A percentile compares a stretch with the other conserved stretches of the same genome.
phyloP scores from a whole-genome alignment of 192 early-diverging fungal genomes.

The Coemansia interrupta region DNA sequence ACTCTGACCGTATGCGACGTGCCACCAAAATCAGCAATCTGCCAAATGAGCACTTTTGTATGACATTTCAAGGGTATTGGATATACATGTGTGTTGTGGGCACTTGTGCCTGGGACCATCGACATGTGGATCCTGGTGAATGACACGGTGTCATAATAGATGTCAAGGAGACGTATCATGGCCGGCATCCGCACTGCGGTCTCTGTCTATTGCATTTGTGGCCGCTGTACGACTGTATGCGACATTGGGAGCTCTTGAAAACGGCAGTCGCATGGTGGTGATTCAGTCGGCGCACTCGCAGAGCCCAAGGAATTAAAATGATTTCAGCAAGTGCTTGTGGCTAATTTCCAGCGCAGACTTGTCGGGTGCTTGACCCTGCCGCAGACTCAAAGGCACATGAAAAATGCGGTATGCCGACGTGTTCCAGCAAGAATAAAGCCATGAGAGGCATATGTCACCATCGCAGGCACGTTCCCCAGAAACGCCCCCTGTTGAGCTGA shows the following conservation, averaged over 20 bases:
- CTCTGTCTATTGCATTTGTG: constrained; percentile 65
- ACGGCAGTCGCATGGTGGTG: constrained; percentile 46
- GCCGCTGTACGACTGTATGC: constrained; percentile 59
- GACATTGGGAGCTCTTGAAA: constrained; percentile 21
- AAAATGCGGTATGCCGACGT: constrained; percentile 64
- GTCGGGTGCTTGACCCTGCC: constrained; percentile 74
- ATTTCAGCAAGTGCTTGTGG: constrained; percentile 77
- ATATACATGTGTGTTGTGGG: constrained; percentile 56
- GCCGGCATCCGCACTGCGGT: constrained; percentile 64
- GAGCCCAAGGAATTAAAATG: too few species aligned
- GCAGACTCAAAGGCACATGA: constrained; percentile 52
- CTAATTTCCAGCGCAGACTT: constrained; percentile 62
- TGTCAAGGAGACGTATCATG: constrained; percentile 58
- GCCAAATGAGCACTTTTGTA: constrained; percentile 53
- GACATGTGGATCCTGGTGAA: constrained; percentile 67
- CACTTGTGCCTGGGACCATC: constrained; percentile 52
- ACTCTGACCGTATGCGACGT: constrained; percentile 64
- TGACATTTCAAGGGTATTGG: constrained; percentile 61
- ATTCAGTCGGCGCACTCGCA: too few species aligned
- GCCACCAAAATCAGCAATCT: constrained; percentile 61
- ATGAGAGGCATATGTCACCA: constrained; percentile 8
- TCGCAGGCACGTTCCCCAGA: constrained; percentile 74
- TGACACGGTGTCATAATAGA: constrained; percentile 67
- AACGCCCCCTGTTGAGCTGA: constrained; percentile 74
- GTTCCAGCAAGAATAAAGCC: constrained; percentile 19